These are phyloP conservation scores for Aechmea fasciata DNA, from an alignment of 176 grass and related monocot species.

Conservation along the genomic window DNA sequence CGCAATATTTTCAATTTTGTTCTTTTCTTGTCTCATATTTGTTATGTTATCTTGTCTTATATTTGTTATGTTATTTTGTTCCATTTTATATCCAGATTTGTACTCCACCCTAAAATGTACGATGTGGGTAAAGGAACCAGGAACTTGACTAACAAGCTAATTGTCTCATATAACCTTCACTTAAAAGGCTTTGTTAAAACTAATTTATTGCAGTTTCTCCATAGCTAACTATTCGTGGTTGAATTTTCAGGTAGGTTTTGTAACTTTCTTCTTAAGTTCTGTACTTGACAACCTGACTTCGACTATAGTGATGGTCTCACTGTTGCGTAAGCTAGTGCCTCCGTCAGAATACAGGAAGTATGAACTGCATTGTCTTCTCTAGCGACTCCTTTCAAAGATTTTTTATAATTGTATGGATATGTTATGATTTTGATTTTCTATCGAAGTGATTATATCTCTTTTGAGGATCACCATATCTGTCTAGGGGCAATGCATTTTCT, in stretches of 20 bases:
- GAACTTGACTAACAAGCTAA: neutral
- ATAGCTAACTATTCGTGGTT: neutral
- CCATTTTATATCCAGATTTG: neutral
- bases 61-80: neutral
- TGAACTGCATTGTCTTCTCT: constrained; percentile 23
- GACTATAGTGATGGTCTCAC: constrained; percentile 94
- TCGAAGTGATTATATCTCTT: too few relatives aligned
- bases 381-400: neutral
- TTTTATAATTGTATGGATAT: constrained; percentile 9
- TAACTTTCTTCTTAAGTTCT: constrained; percentile 88
- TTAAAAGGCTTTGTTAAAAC: neutral
- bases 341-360: constrained; percentile 94
- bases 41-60: neutral
- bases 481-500: too few relatives aligned
- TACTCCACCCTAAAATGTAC: neutral
- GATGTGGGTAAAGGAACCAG: neutral
- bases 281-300: constrained; percentile 94
- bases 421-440: neutral
- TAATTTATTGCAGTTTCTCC: neutral
- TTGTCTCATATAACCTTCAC: neutral
- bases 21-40: neutral
- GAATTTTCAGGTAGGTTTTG: constrained; percentile 77
- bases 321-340: constrained; percentile 85
- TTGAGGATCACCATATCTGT: too few relatives aligned
- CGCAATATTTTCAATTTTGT: too few relatives aligned